Percentiles rank a stretch among this genome's conserved stretches.
phyloP scores from a whole-genome alignment of 2,329 filamentous ascomycete genomes.

The Fusarium sulawesiense region DNA sequence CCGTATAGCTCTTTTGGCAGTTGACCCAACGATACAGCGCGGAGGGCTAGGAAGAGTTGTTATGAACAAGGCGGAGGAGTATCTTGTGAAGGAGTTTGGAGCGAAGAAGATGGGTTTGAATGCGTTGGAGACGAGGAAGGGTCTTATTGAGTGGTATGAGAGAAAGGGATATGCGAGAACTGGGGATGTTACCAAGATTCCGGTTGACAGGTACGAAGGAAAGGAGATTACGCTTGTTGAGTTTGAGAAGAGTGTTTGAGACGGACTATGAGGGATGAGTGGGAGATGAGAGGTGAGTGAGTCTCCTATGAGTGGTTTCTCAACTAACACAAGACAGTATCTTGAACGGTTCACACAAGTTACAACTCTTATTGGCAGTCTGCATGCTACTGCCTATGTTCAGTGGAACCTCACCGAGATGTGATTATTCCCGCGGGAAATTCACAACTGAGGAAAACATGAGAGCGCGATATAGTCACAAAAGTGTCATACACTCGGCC shows the following conservation, averaged over 20 bases:
- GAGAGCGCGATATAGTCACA: not conserved
- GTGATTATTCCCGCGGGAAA: not conserved
- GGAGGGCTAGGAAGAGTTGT: conserved; percentile 50
- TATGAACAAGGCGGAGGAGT: conserved; percentile 48
- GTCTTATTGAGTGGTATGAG: conserved; percentile 52
- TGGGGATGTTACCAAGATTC: conserved; percentile 51
- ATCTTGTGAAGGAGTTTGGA: conserved; percentile 47
- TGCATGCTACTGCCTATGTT: not conserved
- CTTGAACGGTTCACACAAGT: not conserved
- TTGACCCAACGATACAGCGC: conserved; percentile 48
- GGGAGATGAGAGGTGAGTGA: not conserved
- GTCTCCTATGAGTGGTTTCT: not conserved
- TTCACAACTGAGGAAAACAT: not conserved
- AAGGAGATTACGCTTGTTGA: conserved; percentile 52
- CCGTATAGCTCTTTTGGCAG: conserved; percentile 52
- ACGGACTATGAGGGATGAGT: not conserved
- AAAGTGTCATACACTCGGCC: not conserved
- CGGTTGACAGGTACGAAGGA: conserved; percentile 32
- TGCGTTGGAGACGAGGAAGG: conserved; percentile 49
- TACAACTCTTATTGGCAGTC: not conserved
- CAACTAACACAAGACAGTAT: not conserved
- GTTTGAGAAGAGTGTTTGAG: conserved; percentile 48
- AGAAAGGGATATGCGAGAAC: conserved; percentile 51
- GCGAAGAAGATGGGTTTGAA: conserved; percentile 48
- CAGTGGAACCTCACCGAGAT: not conserved